Conservation (phyloP, 441 rosid species). For the Geranium incanum region DNA sequence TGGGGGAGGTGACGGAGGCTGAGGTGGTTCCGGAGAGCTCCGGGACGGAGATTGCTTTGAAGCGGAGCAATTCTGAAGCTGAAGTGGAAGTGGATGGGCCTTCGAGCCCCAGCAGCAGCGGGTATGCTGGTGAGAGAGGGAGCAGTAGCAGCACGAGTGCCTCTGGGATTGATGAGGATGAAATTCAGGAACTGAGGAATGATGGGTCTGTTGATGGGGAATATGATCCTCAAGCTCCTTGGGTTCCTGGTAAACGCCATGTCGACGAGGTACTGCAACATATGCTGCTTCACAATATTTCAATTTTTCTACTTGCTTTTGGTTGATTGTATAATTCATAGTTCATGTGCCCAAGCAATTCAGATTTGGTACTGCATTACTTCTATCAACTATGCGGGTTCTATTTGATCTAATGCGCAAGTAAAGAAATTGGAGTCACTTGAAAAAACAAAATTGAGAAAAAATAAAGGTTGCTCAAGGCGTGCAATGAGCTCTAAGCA, state of each 20-base stretch:
- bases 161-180: constrained; percentile 49
- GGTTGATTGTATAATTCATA: neutral
- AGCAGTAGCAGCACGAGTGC: constrained; percentile 48
- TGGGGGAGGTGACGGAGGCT: constrained; percentile 11
- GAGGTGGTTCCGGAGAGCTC: constrained; percentile 17
- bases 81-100: constrained; percentile 46
- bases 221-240: constrained; percentile 40
- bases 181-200: constrained; percentile 48
- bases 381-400: too few relatives aligned
- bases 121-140: constrained; percentile 91
- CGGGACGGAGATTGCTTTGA: neutral
- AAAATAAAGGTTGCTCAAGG: neutral
- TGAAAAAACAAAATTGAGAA: too few relatives aligned
- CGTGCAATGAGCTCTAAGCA: neutral
- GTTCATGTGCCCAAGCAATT: too few relatives aligned
- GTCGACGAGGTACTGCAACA: constrained; percentile 60
- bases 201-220: constrained; percentile 29
- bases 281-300: neutral
- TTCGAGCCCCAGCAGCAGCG: constrained; percentile 80
- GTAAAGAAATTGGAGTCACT: too few relatives aligned
- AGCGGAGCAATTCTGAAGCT: constrained; percentile 39
- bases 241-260: constrained; percentile 90
- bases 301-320: constrained; percentile 8
- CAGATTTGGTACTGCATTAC: too few relatives aligned
- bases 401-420: too few relatives aligned